Evolutionary conservation across 2,329 filamentous ascomycete species (phyloP), one percentile per base, ranked within the genome.

Genomic region (Verticillium klebahnii): DNA sequence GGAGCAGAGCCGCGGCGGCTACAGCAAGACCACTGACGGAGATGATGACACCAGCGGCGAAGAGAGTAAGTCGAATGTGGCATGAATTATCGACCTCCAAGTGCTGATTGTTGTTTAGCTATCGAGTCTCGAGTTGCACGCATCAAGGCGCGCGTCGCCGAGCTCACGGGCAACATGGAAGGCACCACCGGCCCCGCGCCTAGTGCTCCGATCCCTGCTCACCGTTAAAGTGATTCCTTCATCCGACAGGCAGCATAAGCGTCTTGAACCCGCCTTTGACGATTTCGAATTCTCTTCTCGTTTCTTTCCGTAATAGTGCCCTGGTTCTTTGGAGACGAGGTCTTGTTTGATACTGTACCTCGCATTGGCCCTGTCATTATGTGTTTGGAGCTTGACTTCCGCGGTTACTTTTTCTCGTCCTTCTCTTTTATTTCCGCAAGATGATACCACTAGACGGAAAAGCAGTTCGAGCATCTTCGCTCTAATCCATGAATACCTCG

Each of bases 81-180:
- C 12, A 23, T 12, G 19, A 23, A 11, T 5, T 19, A 14, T 56
- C 29, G 12, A 32, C 9, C 15, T 3, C 25, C 31, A 32, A 8
- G 9, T 11, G 7, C 69, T 73, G 73, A 72, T 73, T 58, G 54
- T 52, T 14, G 29, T 60, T n/a, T 68, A 96, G 92, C 93, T 39
- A 98, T 98, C 70, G 95, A 99, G 76, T 93, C 93, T 57, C 91
- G 95, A 67, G 95, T 98, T 63, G 95, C 95, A 57, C 91, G 95
- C 66, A 99, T 99, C 84, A 98, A 97, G 79, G 95, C 95, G 63
- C 89, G 95, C 65, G 95, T 99, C 62, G 95, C 95, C 59, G 93
- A 97, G 75, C 79, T 99, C 69, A 99, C 95, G 2, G 90, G 90
- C 69, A 91, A 91, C 75, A 91, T 91, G 85, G 90, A 94, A 70